Conservation (phyloP, 2,329 filamentous ascomycete species). For the Coniochaeta ligniaria region DNA sequence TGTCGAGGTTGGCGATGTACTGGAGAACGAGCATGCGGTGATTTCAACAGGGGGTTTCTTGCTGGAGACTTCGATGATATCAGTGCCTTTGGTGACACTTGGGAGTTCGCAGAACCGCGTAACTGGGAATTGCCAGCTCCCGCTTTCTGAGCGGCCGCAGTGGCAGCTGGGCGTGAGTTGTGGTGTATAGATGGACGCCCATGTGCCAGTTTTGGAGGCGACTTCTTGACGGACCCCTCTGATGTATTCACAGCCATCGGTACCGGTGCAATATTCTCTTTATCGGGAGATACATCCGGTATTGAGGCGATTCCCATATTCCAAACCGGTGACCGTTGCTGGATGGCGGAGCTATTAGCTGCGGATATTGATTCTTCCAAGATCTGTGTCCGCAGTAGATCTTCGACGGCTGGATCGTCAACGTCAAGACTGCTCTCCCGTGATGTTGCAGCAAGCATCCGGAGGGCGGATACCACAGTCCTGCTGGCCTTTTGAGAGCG, state of each 20-base stretch:
- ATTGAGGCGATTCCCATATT: no score
- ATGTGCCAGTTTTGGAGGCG: neutral
- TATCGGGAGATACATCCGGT: neutral
- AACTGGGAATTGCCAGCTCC: neutral
- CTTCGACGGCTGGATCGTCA: constrained; percentile 4
- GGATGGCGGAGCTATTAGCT: neutral
- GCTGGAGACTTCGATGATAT: neutral
- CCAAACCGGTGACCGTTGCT: neutral
- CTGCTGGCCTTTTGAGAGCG: neutral
- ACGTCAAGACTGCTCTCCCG: constrained; percentile 5
- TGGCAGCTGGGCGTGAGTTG: neutral
- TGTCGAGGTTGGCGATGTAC: neutral
- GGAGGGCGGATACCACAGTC: neutral
- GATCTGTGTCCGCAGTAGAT: constrained; percentile 5
- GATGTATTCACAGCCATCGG: neutral
- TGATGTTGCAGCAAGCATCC: neutral
- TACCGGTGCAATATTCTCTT: neutral
- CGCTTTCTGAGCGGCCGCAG: no score
- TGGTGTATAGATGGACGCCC: neutral
- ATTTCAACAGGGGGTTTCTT: no score
- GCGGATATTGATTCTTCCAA: constrained; percentile 2
- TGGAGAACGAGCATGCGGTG: neutral
- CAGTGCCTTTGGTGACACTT: neutral
- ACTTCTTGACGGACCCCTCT: neutral
- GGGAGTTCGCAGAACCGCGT: neutral